Conservation (phyloP, 2,329 filamentous ascomycete species). For the Cladorrhinum sp. region DNA sequence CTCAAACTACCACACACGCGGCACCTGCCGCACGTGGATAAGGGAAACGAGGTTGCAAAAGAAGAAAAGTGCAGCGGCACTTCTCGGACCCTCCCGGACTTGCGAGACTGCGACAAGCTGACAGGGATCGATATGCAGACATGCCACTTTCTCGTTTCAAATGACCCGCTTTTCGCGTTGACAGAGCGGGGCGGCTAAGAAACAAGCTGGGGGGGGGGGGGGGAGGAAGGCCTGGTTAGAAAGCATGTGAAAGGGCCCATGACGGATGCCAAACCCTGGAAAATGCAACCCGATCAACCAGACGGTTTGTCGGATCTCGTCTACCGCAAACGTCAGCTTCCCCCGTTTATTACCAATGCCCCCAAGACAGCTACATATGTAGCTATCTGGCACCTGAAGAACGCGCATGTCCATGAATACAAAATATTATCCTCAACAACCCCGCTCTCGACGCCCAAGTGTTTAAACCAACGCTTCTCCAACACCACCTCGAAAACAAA, state of each 20-base stretch:
- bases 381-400: too few species aligned
- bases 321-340: background rate
- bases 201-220: background rate
- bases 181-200: background rate
- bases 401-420: too few species aligned
- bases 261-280: background rate
- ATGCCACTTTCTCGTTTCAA: background rate
- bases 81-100: background rate
- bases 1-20: background rate
- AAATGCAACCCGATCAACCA: background rate
- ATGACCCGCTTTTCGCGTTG: background rate
- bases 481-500: background rate
- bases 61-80: background rate
- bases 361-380: too few species aligned
- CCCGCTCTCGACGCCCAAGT: background rate
- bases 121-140: background rate
- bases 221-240: background rate
- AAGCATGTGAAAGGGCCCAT: conserved; percentile 1
- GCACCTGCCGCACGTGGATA: background rate
- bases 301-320: background rate
- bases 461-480: background rate
- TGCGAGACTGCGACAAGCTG: background rate
- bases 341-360: background rate
- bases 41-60: background rate
- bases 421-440: background rate